phyloP scores from a whole-genome alignment of 495 filamentous ascomycete genomes.

The Xylaria flabelliformis region DNA sequence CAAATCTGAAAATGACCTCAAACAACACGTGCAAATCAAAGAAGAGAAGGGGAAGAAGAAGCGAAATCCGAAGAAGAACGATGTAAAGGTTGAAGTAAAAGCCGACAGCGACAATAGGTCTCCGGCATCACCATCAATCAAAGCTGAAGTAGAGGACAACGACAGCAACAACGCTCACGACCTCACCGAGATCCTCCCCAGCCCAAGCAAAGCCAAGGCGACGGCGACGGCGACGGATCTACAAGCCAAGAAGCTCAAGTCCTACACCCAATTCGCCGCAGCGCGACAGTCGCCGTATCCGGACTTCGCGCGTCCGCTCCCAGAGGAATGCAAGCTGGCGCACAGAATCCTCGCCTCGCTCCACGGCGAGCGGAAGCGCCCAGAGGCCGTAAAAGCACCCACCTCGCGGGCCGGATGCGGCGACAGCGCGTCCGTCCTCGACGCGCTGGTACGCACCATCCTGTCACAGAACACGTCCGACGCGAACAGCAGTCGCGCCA shows the following conservation, averaged over 20 bases:
- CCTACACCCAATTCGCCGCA: slow-evolving; percentile 40
- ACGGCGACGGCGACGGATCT: slow-evolving; percentile 23
- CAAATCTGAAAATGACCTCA: not conserved
- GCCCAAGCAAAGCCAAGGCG: not conserved
- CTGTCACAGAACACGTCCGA: slow-evolving; percentile 76
- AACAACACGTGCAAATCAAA: not conserved
- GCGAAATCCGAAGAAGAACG: not conserved
- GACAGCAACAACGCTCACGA: not conserved
- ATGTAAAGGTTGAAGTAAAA: not conserved
- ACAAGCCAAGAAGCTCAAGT: slow-evolving; percentile 43
- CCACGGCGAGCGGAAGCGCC: slow-evolving; percentile 71
- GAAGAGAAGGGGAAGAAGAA: not conserved
- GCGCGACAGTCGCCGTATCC: slow-evolving; percentile 66
- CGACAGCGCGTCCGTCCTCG: slow-evolving; percentile 83
- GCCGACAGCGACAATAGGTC: not conserved
- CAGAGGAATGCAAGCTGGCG: slow-evolving; percentile 74
- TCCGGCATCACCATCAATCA: slow-evolving; percentile 5
- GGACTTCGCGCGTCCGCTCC: slow-evolving; percentile 67
- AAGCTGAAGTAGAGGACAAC: not conserved
- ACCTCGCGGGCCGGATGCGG: slow-evolving; percentile 79
- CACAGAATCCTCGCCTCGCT: slow-evolving; percentile 65
- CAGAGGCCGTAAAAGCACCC: slow-evolving; percentile 61
- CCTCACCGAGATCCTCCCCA: not conserved
- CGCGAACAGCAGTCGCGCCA: slow-evolving; percentile 70
- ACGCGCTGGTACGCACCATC: slow-evolving; percentile 80